phyloP scores from a whole-genome alignment of 2,329 filamentous ascomycete genomes.

The Trichoderma sp. region DNA sequence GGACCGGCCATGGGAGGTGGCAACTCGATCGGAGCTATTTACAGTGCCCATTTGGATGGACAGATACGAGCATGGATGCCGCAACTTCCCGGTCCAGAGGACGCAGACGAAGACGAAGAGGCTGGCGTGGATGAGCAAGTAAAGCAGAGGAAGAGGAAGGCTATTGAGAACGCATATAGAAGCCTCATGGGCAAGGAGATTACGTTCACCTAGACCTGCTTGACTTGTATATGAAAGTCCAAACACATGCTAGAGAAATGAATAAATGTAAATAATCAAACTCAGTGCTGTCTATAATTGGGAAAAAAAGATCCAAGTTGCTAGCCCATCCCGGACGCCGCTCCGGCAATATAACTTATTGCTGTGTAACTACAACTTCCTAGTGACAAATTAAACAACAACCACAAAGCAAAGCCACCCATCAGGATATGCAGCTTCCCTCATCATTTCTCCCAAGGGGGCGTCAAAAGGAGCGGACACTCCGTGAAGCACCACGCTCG shows the following conservation, averaged over 20 bases:
- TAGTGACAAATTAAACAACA: conserved; percentile 56
- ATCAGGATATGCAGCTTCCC: conserved; percentile 82
- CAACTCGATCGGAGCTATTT: conserved; percentile 58
- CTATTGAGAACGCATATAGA: conserved; percentile 75
- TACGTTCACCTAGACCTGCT: conserved; percentile 49
- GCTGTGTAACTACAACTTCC: background rate
- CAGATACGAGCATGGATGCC: conserved; percentile 79
- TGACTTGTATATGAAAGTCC: background rate
- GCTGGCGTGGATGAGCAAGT: conserved; percentile 43
- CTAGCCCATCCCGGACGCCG: background rate
- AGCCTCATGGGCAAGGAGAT: conserved; percentile 72
- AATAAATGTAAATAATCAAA: background rate
- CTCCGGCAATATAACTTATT: background rate
- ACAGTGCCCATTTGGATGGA: conserved; percentile 81
- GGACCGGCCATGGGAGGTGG: conserved; percentile 60
- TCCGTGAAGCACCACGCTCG: conserved; percentile 82
- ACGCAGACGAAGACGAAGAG: conserved; percentile 48
- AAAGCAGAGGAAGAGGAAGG: conserved; percentile 67
- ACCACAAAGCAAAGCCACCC: conserved; percentile 87
- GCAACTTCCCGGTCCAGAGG: conserved; percentile 49
- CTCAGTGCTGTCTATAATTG: background rate
- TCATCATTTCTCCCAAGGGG: conserved; percentile 77
- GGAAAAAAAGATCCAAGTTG: background rate
- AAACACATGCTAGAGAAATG: background rate
- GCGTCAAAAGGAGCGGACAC: conserved; percentile 77